Conservation (phyloP, 768 basidiomycete species). For the Lactarius quietus region DNA sequence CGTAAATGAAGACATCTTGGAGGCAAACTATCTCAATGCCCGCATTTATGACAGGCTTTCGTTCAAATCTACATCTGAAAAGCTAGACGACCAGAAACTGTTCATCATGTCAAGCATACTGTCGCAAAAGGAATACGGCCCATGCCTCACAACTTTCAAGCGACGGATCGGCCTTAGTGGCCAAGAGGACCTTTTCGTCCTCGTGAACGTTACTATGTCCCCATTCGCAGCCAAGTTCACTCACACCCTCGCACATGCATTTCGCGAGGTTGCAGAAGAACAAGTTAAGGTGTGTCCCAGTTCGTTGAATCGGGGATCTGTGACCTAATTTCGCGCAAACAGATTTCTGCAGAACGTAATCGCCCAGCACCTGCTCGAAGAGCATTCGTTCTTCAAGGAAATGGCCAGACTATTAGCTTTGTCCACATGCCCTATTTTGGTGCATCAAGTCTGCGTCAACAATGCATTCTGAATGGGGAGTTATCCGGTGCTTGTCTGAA, state of each 20-base stretch:
- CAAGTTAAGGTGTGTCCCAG: conserved; percentile 34
- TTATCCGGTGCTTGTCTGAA: conserved; percentile 26
- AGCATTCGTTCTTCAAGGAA: conserved; percentile 40
- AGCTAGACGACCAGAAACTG: conserved; percentile 28
- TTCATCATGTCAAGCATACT: conserved; percentile 34
- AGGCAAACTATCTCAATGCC: conserved; percentile 42
- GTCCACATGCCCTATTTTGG: conserved; percentile 38
- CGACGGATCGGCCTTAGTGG: conserved; percentile 34
- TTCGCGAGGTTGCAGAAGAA: conserved; percentile 35
- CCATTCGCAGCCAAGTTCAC: conserved; percentile 37
- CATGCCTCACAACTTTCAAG: conserved; percentile 37
- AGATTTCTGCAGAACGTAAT: conserved; percentile 33
- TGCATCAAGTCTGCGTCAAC: conserved; percentile 36
- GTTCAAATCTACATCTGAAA: conserved; percentile 29
- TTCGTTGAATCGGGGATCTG: neutral
- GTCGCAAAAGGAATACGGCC: conserved; percentile 35
- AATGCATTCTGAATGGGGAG: conserved; percentile 38
- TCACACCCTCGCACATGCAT: conserved; percentile 33
- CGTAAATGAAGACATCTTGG: conserved; percentile 37
- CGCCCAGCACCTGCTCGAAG: conserved; percentile 33
- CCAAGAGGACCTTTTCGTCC: conserved; percentile 35
- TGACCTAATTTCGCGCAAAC: neutral
- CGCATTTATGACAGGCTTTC: conserved; percentile 41
- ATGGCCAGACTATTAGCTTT: conserved; percentile 33
- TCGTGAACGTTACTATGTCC: conserved; percentile 43